Percentiles rank a stretch among this genome's conserved stretches.
Conservation (phyloP, 768 basidiomycete genomes). For the Tulasnella sp. region DNA sequence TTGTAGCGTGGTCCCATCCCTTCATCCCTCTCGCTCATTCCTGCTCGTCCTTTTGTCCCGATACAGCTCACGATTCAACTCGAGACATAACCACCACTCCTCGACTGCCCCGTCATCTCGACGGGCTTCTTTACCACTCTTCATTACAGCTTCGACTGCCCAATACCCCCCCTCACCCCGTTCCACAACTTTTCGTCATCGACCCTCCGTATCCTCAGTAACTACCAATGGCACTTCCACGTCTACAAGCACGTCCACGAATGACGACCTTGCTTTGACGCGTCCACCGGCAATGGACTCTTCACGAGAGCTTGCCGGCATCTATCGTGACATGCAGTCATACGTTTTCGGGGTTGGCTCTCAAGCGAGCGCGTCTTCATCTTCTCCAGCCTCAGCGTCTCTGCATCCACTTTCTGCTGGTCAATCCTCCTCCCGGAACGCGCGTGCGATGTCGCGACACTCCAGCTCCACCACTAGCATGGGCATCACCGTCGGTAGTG, state of each 20-base stretch:
- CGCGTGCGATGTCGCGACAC: background rate
- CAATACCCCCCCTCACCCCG: constrained; percentile 1
- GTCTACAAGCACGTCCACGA: constrained; percentile 8
- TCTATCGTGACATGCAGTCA: constrained; percentile 11
- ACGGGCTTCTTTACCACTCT: constrained; percentile 6
- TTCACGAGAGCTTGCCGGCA: constrained; percentile 1
- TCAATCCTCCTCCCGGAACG: background rate
- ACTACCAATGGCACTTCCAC: constrained; percentile 11
- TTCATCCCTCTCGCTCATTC: background rate
- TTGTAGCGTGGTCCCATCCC: too few species aligned
- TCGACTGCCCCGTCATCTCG: constrained; percentile 1
- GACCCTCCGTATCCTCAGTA: constrained; percentile 3
- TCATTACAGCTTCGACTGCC: background rate
- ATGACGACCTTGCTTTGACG: background rate
- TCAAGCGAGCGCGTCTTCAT: background rate
- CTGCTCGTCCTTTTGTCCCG: background rate
- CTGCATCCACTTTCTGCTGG: constrained; percentile 4
- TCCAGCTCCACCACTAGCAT: constrained; percentile 7
- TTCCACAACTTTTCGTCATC: constrained; percentile 7
- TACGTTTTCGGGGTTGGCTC: background rate
- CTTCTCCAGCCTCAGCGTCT: background rate
- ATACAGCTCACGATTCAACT: background rate
- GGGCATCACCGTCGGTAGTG: background rate
- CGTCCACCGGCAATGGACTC: background rate
- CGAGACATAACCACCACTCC: background rate